Conservation (phyloP, 768 basidiomycete species). For the Suillus hirtellus region DNA sequence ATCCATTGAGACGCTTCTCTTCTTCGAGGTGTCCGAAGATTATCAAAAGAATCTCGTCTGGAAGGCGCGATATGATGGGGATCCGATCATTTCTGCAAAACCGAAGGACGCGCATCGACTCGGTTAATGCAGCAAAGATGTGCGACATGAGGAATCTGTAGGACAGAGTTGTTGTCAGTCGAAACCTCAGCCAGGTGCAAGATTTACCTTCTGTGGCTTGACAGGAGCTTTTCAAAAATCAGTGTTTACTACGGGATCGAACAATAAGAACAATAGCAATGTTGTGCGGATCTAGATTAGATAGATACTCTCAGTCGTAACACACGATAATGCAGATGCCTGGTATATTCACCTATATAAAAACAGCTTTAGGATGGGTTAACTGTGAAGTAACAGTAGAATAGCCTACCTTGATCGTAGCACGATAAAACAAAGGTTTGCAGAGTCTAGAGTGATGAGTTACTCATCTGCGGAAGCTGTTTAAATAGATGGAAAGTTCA, state of each 20-base stretch:
- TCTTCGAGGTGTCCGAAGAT: not conserved
- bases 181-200: not conserved
- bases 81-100: not conserved
- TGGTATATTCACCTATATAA: not conserved
- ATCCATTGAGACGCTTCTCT: not conserved
- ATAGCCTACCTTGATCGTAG: not conserved
- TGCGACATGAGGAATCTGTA: not conserved
- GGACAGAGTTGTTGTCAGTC: not conserved
- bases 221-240: not conserved
- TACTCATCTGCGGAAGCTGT: not conserved
- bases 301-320: not conserved
- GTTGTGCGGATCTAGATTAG: not conserved
- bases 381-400: not conserved
- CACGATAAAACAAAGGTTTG: not conserved
- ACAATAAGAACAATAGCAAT: not conserved
- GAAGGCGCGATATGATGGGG: not conserved
- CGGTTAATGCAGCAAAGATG: not conserved
- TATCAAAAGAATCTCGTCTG: not conserved
- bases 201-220: not conserved
- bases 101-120: not conserved
- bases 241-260: not conserved
- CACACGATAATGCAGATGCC: not conserved
- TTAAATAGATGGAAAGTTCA: not conserved
- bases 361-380: not conserved
- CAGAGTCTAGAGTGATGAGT: not conserved